Percentiles rank a stretch among this genome's conserved stretches.
Evolutionary conservation across 2,329 filamentous ascomycete species (phyloP).

Genomic region (Cordyceps militaris): DNA sequence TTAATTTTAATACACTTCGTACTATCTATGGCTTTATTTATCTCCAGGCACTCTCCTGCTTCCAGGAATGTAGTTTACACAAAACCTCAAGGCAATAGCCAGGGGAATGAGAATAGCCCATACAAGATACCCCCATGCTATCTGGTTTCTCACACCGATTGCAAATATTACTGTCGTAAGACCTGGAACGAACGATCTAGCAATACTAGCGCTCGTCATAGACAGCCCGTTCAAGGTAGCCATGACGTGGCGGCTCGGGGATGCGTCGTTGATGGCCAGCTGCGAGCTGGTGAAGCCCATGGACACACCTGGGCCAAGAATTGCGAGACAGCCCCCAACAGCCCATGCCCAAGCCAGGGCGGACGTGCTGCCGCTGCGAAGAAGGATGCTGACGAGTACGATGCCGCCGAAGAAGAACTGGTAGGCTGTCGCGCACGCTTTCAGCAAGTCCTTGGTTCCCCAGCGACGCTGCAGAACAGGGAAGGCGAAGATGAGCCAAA

Average conservation of each 20-base stretch:
- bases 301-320: conserved; percentile 52
- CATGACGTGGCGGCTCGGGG: conserved; percentile 55
- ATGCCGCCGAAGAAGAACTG: conserved; percentile 56
- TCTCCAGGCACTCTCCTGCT: neutral
- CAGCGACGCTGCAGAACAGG: conserved; percentile 57
- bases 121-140: conserved; percentile 49
- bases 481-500: conserved; percentile 66
- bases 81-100: neutral
- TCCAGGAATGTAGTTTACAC: neutral
- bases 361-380: conserved; percentile 29
- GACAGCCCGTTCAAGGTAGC: conserved; percentile 61
- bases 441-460: conserved; percentile 62
- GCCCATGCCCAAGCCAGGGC: conserved; percentile 50
- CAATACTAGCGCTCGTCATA: conserved; percentile 51
- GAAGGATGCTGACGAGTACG: conserved; percentile 47
- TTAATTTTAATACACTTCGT: no score
- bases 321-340: conserved; percentile 30
- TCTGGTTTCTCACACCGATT: conserved; percentile 53
- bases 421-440: conserved; percentile 46
- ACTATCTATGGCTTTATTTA: neutral
- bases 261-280: conserved; percentile 67
- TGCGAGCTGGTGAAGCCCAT: conserved; percentile 68
- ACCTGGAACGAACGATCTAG: conserved; percentile 61
- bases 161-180: conserved; percentile 63
- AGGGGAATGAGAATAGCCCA: conserved; percentile 5